Conservation (phyloP, 441 rosid genomes). For the Eutrema salsugineum region DNA sequence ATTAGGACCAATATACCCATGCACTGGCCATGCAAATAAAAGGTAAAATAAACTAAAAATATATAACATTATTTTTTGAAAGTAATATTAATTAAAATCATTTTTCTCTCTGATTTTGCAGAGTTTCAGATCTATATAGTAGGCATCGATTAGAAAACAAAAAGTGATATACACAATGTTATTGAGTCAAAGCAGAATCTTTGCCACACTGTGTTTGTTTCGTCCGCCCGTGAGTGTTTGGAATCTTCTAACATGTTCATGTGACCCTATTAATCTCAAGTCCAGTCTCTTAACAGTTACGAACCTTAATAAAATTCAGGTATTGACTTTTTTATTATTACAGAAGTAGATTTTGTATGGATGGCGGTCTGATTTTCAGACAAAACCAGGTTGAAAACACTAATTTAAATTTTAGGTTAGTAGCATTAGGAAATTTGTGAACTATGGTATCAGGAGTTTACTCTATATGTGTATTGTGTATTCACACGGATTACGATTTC, state of each 20-base stretch:
- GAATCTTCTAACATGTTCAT: slow-evolving; percentile 20
- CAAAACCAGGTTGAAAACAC: not conserved
- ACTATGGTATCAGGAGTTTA: not conserved
- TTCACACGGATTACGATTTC: not conserved
- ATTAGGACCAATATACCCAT: too few species aligned
- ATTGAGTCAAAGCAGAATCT: slow-evolving; percentile 16
- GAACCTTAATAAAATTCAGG: not conserved
- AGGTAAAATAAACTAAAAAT: too few species aligned
- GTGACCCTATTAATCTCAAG: slow-evolving; percentile 1
- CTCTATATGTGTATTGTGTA: not conserved
- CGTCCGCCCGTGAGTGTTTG: slow-evolving; percentile 12
- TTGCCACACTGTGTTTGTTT: slow-evolving; percentile 1
- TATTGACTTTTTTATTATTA: not conserved
- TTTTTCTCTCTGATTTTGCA: not conserved
- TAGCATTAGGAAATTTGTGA: not conserved
- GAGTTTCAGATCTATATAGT: not conserved
- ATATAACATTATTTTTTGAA: not conserved
- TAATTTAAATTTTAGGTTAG: not conserved
- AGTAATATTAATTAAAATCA: not conserved
- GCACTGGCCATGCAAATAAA: too few species aligned
- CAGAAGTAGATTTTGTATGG: not conserved
- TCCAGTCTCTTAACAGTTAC: not conserved
- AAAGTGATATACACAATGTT: not conserved
- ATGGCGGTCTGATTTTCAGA: not conserved
- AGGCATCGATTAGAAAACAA: not conserved